Percentiles rank a stretch among this genome's conserved stretches.
Conservation (phyloP, 176 grass and related monocot species). For the Oryza punctata region DNA sequence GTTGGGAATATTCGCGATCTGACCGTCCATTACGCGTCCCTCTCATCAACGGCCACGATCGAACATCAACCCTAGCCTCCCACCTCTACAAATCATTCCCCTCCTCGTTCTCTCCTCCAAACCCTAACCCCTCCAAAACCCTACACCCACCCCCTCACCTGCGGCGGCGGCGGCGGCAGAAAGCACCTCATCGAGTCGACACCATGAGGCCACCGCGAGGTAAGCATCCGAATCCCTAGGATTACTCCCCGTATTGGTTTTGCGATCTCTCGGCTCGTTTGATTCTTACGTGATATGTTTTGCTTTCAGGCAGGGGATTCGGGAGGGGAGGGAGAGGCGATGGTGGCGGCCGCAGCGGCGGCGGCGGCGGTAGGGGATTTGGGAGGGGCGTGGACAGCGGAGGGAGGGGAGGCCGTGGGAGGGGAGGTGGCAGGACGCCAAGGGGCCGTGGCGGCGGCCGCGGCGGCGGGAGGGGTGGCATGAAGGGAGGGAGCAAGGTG, state of each 20-base stretch:
- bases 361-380: constrained; percentile 12
- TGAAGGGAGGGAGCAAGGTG: constrained; percentile 84
- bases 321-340: constrained; percentile 42
- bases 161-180: constrained; percentile 12
- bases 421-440: constrained; percentile 10
- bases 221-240: not conserved
- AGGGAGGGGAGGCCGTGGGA: not conserved
- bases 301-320: constrained; percentile 15
- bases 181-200: not conserved
- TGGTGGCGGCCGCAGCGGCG: constrained; percentile 23
- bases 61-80: constrained; percentile 12
- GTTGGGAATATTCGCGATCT: too few relatives aligned
- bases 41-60: not conserved
- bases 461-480: constrained; percentile 46
- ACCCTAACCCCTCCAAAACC: constrained; percentile 38
- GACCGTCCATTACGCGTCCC: constrained; percentile 23
- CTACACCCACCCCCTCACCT: not conserved
- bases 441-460: constrained; percentile 32
- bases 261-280: not conserved
- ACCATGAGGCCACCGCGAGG: constrained; percentile 62
- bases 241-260: not conserved
- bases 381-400: constrained; percentile 39
- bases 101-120: not conserved
- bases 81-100: constrained; percentile 33
- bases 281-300: not conserved